phyloP scores from a whole-genome alignment of 2,329 filamentous ascomycete genomes.

The Phialemonium atrogriseum region DNA sequence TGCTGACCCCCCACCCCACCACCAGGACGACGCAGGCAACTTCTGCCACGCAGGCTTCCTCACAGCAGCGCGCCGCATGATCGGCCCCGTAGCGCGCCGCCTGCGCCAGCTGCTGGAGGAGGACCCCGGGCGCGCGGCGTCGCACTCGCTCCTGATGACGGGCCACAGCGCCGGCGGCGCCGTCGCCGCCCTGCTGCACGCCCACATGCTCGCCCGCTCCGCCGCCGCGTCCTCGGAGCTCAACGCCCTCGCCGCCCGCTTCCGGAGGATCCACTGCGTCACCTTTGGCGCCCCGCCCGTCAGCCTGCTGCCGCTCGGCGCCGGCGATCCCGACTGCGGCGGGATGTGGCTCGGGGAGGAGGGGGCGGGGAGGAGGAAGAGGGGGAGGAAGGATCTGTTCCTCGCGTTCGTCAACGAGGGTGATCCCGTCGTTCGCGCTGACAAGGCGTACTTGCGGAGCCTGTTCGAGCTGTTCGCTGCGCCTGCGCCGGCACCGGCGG shows the following conservation, averaged over 20 bases:
- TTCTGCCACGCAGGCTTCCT: slow-evolving; percentile 77
- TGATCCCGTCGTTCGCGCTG: slow-evolving; percentile 70
- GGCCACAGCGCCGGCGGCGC: slow-evolving; percentile 84
- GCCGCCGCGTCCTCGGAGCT: slow-evolving; percentile 56
- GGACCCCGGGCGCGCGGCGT: slow-evolving; percentile 55
- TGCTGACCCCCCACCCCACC: slow-evolving; percentile 5
- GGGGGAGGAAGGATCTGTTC: slow-evolving; percentile 61
- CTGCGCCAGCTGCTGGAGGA: slow-evolving; percentile 64
- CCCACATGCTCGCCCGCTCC: slow-evolving; percentile 65
- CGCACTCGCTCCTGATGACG: slow-evolving; percentile 69
- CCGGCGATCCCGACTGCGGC: too few species aligned
- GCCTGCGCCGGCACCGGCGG: slow-evolving; percentile 37
- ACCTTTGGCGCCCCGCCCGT: slow-evolving; percentile 81
- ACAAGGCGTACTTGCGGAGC: slow-evolving; percentile 66
- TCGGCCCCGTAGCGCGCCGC: slow-evolving; percentile 61
- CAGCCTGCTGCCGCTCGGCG: slow-evolving; percentile 59
- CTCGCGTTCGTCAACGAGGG: slow-evolving; percentile 79
- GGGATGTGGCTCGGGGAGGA: too few species aligned
- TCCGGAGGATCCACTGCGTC: slow-evolving; percentile 74
- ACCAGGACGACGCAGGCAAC: slow-evolving; percentile 62
- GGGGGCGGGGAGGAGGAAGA: too few species aligned
- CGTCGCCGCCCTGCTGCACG: slow-evolving; percentile 70
- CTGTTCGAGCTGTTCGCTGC: slow-evolving; percentile 63
- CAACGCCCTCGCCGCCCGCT: slow-evolving; percentile 57
- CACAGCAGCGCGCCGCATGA: slow-evolving; percentile 65